Evolutionary conservation across 495 filamentous ascomycete genomes (phyloP).

Genomic region (Penicillium verhagenii): DNA sequence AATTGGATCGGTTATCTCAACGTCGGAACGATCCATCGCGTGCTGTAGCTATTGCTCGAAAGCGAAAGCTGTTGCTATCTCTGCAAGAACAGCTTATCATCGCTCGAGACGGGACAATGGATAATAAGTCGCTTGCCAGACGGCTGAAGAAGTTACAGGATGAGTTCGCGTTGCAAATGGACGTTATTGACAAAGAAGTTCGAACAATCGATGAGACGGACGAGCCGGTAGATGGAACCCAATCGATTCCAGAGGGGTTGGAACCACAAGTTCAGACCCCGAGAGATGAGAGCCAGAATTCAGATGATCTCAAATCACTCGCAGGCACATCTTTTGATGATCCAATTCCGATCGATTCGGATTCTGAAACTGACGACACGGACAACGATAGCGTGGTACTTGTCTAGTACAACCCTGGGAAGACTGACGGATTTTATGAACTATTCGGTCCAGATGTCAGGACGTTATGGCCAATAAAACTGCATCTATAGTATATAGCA

Average conservation of each 20-base stretch:
- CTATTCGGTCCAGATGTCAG: neutral
- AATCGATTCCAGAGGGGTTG: neutral
- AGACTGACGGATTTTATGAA: neutral
- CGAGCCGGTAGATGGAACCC: neutral
- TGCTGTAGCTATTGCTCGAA: constrained; percentile 54
- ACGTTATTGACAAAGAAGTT: constrained; percentile 50
- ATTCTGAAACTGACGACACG: neutral
- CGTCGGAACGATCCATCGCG: constrained; percentile 56
- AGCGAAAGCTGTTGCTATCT: constrained; percentile 70
- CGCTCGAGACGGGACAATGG: constrained; percentile 65
- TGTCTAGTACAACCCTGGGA: neutral
- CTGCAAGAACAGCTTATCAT: constrained; percentile 75
- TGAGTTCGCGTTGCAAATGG: constrained; percentile 75
- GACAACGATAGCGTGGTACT: neutral
- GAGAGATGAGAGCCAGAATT: no score
- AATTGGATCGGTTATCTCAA: constrained; percentile 54
- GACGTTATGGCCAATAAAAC: neutral
- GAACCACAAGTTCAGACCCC: neutral
- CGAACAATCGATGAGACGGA: constrained; percentile 10
- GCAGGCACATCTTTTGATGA: neutral
- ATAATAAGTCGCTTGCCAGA: constrained; percentile 55
- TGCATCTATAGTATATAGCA: neutral
- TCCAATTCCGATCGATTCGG: constrained; percentile 11
- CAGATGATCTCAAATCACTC: neutral
- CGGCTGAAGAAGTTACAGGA: constrained; percentile 72